Evolutionary conservation across 148 eudicot genomes (phyloP).

Genomic region (Rhododendron simsii): DNA sequence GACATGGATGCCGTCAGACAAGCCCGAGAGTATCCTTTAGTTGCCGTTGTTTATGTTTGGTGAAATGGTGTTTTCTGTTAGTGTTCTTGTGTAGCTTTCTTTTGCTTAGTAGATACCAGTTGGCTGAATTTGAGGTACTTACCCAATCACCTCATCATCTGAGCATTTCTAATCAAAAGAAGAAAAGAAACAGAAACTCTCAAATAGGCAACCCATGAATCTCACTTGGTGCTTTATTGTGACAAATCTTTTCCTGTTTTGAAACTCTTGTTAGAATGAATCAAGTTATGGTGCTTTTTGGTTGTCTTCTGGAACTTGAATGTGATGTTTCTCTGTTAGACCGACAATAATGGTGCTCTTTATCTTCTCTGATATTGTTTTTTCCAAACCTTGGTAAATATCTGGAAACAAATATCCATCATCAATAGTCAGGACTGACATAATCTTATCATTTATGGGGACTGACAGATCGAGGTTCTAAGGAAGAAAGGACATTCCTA

Average conservation of each 20-base stretch:
- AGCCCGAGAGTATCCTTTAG: constrained; percentile 69
- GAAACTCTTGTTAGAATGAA: neutral
- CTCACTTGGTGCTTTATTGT: neutral
- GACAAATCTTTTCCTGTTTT: neutral
- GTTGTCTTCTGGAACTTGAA: neutral
- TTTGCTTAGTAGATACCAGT: constrained; percentile 49
- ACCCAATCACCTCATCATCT: neutral
- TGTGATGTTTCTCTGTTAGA: neutral
- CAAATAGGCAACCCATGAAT: neutral
- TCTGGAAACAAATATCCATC: neutral
- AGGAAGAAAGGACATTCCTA: constrained; percentile 98
- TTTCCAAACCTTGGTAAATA: neutral
- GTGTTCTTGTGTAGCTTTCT: neutral
- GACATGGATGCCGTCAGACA: constrained; percentile 92
- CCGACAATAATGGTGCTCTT: neutral
- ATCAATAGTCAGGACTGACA: neutral
- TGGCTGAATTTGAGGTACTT: constrained; percentile 82
- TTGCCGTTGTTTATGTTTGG: neutral
- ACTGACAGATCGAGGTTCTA: constrained; percentile 71
- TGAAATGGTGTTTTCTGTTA: neutral
- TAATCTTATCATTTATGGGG: neutral
- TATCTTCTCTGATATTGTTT: neutral
- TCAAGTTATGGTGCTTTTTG: neutral
- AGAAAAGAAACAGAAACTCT: neutral
- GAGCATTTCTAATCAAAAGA: neutral